Evolutionary conservation across 441 rosid species (phyloP).

Genomic region (Erysimum pusillum): DNA sequence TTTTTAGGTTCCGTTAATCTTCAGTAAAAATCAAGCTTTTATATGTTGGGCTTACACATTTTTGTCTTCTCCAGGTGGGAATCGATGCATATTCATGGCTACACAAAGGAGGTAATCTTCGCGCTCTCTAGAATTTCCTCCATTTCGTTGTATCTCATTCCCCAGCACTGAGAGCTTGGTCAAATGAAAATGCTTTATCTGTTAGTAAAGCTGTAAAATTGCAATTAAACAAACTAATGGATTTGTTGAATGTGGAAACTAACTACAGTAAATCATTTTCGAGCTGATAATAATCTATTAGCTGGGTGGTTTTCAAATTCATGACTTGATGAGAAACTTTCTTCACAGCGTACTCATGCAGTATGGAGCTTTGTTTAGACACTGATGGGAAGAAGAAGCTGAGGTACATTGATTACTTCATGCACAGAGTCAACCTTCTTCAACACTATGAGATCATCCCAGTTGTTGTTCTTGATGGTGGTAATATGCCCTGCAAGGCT

Average conservation of each 20-base stretch:
- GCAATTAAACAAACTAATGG: neutral
- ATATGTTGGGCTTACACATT: slow-evolving; percentile 7
- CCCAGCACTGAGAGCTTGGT: neutral
- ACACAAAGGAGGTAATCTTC: slow-evolving; percentile 82
- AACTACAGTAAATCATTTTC: slow-evolving; percentile 5
- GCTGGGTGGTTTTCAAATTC: slow-evolving; percentile 14
- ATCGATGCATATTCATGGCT: slow-evolving; percentile 96
- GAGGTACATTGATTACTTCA: slow-evolving; percentile 73
- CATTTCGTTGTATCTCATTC: neutral
- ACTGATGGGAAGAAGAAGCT: slow-evolving; percentile 62
- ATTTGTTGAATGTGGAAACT: neutral
- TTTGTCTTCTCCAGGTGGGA: slow-evolving; percentile 69
- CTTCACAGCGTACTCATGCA: slow-evolving; percentile 83
- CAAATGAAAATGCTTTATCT: neutral
- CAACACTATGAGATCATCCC: slow-evolving; percentile 69
- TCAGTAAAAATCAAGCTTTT: slow-evolving; percentile 7
- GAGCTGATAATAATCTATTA: neutral
- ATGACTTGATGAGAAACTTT: slow-evolving; percentile 15
- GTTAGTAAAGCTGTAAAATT: neutral
- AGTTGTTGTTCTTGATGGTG: slow-evolving; percentile 88
- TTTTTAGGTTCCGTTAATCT: neutral
- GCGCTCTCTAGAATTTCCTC: neutral
- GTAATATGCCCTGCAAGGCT: slow-evolving; percentile 77
- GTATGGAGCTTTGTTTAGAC: slow-evolving; percentile 90
- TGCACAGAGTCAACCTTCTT: slow-evolving; percentile 80